A percentile compares a stretch with the other conserved stretches of the same genome.
These are phyloP conservation scores for Eucalyptus urophylla DNA, from an alignment of 345 rosid species.

Conservation along the genomic window DNA sequence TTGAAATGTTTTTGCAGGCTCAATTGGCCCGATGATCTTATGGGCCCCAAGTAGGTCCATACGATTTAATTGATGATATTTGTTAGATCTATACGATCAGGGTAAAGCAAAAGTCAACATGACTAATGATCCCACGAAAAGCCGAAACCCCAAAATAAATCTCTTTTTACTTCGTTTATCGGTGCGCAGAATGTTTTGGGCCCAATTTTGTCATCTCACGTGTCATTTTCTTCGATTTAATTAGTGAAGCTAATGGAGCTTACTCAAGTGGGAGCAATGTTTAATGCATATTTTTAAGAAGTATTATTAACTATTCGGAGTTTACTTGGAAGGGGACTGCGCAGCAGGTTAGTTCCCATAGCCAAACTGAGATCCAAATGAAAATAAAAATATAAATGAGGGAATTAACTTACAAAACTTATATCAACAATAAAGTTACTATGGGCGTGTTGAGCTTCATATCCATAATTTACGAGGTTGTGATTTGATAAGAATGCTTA, in stretches of 20 bases:
- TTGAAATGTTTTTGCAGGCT: neutral
- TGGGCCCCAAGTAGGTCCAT: neutral
- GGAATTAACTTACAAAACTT: neutral
- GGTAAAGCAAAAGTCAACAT: neutral
- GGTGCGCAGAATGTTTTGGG: neutral
- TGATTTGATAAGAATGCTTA: neutral
- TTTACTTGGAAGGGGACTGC: neutral
- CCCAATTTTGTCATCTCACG: neutral
- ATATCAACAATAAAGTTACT: neutral
- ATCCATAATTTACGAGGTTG: no score
- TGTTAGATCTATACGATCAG: neutral
- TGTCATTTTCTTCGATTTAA: neutral
- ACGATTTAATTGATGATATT: neutral
- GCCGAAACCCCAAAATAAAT: neutral
- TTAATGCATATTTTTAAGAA: neutral
- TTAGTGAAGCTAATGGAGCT: neutral
- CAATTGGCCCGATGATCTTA: neutral
- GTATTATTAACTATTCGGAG: neutral
- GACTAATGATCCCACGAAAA: neutral
- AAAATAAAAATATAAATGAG: neutral
- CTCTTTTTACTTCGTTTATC: neutral
- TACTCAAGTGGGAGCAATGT: neutral
- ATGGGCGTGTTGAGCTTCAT: no score
- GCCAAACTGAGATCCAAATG: neutral
- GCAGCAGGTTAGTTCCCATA: neutral